These are phyloP conservation scores for Saturnispora halmiae DNA, from an alignment of 805 yeast species.

Conservation along the genomic window DNA sequence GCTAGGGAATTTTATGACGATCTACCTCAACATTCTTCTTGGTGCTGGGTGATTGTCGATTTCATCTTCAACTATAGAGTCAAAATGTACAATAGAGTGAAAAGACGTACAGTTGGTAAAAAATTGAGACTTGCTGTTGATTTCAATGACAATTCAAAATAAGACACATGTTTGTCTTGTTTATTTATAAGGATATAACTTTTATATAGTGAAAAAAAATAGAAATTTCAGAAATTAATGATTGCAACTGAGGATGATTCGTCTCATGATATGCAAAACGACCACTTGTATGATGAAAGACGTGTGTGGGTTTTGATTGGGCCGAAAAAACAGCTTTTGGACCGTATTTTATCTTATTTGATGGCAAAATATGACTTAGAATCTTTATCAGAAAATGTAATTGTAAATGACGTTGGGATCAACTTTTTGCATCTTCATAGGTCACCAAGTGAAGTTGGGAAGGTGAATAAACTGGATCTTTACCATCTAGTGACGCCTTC, in stretches of 20 bases:
- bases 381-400: not conserved
- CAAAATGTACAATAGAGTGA: slow-evolving; percentile 72
- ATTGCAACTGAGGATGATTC: too few species aligned
- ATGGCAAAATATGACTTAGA: not conserved
- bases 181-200: not conserved
- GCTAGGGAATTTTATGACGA: slow-evolving; percentile 79
- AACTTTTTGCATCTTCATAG: too few species aligned
- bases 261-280: too few species aligned
- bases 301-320: not conserved
- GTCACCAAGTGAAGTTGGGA: too few species aligned
- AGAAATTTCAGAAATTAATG: too few species aligned
- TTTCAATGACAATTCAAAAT: slow-evolving; percentile 27
- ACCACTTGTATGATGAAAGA: too few species aligned
- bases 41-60: slow-evolving; percentile 69
- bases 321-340: not conserved
- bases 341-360: not conserved
- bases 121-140: slow-evolving; percentile 29
- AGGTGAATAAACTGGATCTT: too few species aligned
- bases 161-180: not conserved
- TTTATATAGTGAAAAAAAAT: too few species aligned
- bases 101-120: slow-evolving; percentile 38
- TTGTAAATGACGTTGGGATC: not conserved
- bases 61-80: slow-evolving; percentile 63
- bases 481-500: too few species aligned
- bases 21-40: slow-evolving; percentile 65